Percentiles rank a stretch among this genome's conserved stretches.
Evolutionary conservation across 2,329 filamentous ascomycete genomes (phyloP).

Genomic region (Aspergillus luchuensis): DNA sequence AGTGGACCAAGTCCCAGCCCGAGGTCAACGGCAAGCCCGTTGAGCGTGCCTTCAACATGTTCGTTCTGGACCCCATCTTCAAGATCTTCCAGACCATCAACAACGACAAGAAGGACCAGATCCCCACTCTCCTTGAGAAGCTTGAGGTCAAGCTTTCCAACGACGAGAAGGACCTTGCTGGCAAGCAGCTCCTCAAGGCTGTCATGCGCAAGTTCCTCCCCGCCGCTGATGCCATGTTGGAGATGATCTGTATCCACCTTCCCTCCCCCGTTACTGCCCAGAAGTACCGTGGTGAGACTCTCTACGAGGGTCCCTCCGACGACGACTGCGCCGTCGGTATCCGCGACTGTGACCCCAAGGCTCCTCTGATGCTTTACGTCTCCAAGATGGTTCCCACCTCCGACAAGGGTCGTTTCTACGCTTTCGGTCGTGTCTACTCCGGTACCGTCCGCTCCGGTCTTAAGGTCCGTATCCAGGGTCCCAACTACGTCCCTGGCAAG

Average conservation of each 20-base stretch:
- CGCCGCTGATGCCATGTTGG: conserved; percentile 93
- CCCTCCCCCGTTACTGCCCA: conserved; percentile 95
- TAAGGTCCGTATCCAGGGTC: conserved; percentile 99
- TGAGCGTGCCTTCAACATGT: conserved; percentile 99
- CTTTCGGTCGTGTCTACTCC: conserved; percentile 99
- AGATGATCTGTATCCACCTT: conserved; percentile 99
- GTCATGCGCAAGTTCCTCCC: conserved; percentile 99
- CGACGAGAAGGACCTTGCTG: conserved; percentile 91
- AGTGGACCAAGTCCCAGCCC: conserved; percentile 86
- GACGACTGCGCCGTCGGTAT: conserved; percentile 94
- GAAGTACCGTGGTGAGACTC: conserved; percentile 95
- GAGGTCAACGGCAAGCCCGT: conserved; percentile 83
- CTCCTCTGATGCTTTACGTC: conserved; percentile 99
- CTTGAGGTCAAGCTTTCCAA: conserved; percentile 85
- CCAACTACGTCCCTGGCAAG: conserved; percentile 97
- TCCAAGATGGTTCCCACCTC: conserved; percentile 99
- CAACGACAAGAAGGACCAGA: conserved; percentile 98
- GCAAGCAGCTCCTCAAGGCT: conserved; percentile 96
- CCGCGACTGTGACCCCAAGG: conserved; percentile 97
- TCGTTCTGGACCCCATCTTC: conserved; percentile 99
- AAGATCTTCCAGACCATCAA: conserved; percentile 95
- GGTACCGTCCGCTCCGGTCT: conserved; percentile 97
- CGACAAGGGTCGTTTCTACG: conserved; percentile 99
- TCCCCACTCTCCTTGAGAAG: conserved; percentile 80
- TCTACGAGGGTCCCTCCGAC: conserved; percentile 96